Base-by-base conservation (phyloP, 305 asterid species). In the Striga hermonthica region DNA sequence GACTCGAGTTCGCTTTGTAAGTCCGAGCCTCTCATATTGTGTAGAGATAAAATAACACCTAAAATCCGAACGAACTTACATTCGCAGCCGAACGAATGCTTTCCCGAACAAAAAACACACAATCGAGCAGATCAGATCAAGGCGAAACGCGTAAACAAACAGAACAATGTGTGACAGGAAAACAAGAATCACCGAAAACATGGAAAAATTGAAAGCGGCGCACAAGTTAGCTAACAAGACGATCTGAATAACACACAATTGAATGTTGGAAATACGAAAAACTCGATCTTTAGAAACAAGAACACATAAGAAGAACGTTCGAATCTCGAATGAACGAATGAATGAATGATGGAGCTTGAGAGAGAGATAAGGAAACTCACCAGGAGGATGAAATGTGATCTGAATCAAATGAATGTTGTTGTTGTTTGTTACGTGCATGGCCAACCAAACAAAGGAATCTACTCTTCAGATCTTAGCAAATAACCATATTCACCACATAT, bases 1-100 rank as follows among this genome's bases (percentile, higher is more conserved):
- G 81, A 71, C 59, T 82, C 85, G 5, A 87, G 76, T 69, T 85
- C 90, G 64, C 75, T 76, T 67, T 65, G 83, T 60, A 81, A 80
- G 70, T 69, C 70, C 1, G 83, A 84, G 72, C 81, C 84, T 68
- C 79, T 65, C 82, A 65, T 62, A 73, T 73, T 57, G 72, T 64
- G 57, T 79, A 39, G 38, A 48, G 59, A n/a, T n/a, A n/a, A n/a
- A 62, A 73, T 57, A 45, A 22, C 31, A 22, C 31, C 31, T 15
- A 7, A 41, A 15, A 5, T 8, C 7, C 3, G 31, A 52, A 48
- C 10, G 10, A 41, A 1, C 47, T 22, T 2, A 22, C 31, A 22
- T 22, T 22, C 31, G 31, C 31, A 22, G 9, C 44, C 44, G 9
- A 39, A 39, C 8, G 8, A 39, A 39, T 8, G 9, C 9, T 5